phyloP scores from a whole-genome alignment of 805 yeast genomes.

The Wickerhamomyces queroliae region DNA sequence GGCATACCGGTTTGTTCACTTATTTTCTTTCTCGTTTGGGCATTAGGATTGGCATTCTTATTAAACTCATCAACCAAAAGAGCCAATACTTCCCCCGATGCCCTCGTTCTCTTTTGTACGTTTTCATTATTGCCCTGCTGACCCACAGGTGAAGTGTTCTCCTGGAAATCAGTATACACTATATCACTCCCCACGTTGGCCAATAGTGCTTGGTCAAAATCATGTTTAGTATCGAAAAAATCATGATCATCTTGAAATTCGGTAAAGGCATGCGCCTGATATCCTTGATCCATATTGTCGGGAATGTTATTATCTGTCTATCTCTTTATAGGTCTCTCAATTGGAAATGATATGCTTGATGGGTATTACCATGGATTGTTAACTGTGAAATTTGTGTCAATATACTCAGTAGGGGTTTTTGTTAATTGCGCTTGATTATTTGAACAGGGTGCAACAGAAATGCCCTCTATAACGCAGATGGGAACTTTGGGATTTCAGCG shows the following conservation, averaged over 20 bases:
- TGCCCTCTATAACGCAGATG: too few relatives aligned
- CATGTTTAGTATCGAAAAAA: not conserved
- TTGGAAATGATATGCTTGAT: too few relatives aligned
- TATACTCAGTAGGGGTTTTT: too few relatives aligned
- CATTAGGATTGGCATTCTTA: conserved; percentile 68
- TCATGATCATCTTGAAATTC: not conserved
- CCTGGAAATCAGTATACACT: too few relatives aligned
- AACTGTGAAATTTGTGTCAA: too few relatives aligned
- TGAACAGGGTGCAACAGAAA: too few relatives aligned
- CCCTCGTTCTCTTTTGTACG: conserved; percentile 53
- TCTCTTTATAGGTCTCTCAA: too few relatives aligned
- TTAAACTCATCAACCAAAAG: conserved; percentile 63
- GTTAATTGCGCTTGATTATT: too few relatives aligned
- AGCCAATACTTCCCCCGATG: conserved; percentile 75
- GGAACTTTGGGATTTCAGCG: too few relatives aligned
- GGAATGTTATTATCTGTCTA: not conserved
- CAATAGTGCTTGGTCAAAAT: not conserved
- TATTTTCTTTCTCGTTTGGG: conserved; percentile 63
- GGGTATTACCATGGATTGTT: too few relatives aligned
- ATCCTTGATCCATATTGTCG: not conserved
- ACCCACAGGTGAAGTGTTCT: too few relatives aligned
- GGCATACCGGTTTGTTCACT: conserved; percentile 74
- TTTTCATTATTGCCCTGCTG: conserved; percentile 9
- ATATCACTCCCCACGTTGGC: not conserved
- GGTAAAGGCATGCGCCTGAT: not conserved